Evolutionary conservation across 805 yeast genomes (phyloP).

Genomic region (Metschnikowia dekortorum): DNA sequence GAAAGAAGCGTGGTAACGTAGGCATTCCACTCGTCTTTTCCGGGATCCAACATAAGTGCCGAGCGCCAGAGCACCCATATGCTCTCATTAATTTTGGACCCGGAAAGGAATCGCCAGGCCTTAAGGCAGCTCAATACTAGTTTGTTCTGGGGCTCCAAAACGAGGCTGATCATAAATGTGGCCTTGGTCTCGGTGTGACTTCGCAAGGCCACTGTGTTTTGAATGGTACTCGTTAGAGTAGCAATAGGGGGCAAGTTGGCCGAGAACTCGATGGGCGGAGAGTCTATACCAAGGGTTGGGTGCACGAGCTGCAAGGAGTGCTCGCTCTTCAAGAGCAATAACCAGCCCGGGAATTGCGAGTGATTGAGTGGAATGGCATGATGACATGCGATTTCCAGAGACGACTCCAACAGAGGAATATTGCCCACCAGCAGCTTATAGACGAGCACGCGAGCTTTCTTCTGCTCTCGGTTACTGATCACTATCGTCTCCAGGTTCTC

Average conservation of each 20-base stretch:
- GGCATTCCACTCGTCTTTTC: slow-evolving; percentile 56
- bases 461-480: slow-evolving; percentile 41
- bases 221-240: slow-evolving; percentile 26
- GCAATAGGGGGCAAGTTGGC: slow-evolving; percentile 16
- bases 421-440: slow-evolving; percentile 35
- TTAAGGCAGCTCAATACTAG: slow-evolving; percentile 44
- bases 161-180: slow-evolving; percentile 27
- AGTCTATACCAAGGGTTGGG: slow-evolving; percentile 51
- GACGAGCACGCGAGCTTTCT: slow-evolving; percentile 48
- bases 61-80: slow-evolving; percentile 64
- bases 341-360: slow-evolving; percentile 38
- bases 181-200: slow-evolving; percentile 17
- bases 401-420: slow-evolving; percentile 26
- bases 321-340: slow-evolving; percentile 38
- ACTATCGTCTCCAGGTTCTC: slow-evolving; percentile 61
- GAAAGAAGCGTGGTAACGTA: slow-evolving; percentile 50
- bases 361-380: slow-evolving; percentile 32
- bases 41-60: slow-evolving; percentile 41
- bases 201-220: slow-evolving; percentile 23
- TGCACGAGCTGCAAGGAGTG: slow-evolving; percentile 42
- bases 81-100: slow-evolving; percentile 52
- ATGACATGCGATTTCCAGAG: slow-evolving; percentile 15
- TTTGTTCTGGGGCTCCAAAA: slow-evolving; percentile 42
- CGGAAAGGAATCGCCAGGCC: slow-evolving; percentile 50
- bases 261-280: slow-evolving; percentile 26